These are phyloP conservation scores for Tetrahymena thermophila DNA, from an alignment of 73 alveolate genomes.

Conservation along the genomic window DNA sequence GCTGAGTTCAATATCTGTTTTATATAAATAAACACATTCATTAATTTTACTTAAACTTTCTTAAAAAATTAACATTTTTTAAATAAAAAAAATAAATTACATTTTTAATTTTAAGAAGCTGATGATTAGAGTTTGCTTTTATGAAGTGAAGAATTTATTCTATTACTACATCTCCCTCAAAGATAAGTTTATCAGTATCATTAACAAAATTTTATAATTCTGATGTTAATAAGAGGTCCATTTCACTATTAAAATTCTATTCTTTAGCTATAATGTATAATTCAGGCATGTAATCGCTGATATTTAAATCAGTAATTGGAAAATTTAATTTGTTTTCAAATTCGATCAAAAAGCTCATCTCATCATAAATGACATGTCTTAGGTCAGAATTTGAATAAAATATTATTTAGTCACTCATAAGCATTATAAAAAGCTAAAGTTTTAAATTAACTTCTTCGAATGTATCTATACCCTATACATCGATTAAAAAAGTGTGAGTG, in stretches of 20 bases:
- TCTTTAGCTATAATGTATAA: neutral
- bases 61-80: too few species aligned
- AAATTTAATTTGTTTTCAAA: neutral
- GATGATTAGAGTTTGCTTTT: neutral
- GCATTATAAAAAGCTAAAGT: neutral
- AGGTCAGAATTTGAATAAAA: neutral
- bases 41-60: neutral
- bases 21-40: neutral
- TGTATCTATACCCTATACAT: neutral
- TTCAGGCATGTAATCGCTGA: neutral
- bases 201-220: neutral
- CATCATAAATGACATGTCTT: neutral
- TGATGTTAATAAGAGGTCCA: neutral
- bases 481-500: neutral
- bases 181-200: neutral
- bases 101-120: neutral
- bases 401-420: neutral
- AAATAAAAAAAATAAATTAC: neutral
- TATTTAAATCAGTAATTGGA: neutral
- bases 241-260: neutral
- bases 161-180: neutral
- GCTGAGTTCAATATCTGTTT: neutral
- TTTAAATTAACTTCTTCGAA: neutral
- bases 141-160: neutral
- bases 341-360: neutral